These are phyloP conservation scores for Fusarium tricinctum DNA, from an alignment of 2,329 filamentous ascomycete genomes.

Conservation along the genomic window DNA sequence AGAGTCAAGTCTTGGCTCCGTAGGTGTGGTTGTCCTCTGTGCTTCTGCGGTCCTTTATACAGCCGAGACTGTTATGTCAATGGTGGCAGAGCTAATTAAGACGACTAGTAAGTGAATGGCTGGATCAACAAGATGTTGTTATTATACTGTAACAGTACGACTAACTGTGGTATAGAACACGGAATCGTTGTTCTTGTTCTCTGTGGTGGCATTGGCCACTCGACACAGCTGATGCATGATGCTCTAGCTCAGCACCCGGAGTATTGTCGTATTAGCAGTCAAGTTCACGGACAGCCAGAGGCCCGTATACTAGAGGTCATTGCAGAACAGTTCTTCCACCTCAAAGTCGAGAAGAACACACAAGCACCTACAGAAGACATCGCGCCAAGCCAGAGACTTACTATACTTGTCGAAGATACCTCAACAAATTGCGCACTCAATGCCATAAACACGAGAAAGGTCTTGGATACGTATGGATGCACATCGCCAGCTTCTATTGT, in stretches of 20 bases:
- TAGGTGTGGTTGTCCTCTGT: constrained; percentile 35
- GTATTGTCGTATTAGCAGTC: constrained; percentile 20
- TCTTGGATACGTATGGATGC: constrained; percentile 36
- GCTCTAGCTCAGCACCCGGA: constrained; percentile 35
- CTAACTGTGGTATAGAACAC: background rate
- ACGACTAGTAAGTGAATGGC: constrained; percentile 3
- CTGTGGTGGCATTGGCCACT: constrained; percentile 44
- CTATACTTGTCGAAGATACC: constrained; percentile 38
- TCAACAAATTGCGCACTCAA: constrained; percentile 46
- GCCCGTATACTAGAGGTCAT: constrained; percentile 36
- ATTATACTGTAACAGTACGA: background rate
- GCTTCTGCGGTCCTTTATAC: constrained; percentile 38
- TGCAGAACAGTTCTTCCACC: constrained; percentile 30
- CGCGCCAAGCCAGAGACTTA: constrained; percentile 3
- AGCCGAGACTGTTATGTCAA: constrained; percentile 34
- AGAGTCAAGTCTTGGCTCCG: background rate
- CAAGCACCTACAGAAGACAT: background rate
- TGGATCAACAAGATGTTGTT: too few relatives aligned
- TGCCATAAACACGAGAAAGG: constrained; percentile 32
- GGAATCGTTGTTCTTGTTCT: constrained; percentile 27
- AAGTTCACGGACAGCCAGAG: constrained; percentile 30
- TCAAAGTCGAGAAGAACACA: background rate
- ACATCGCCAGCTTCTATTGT: constrained; percentile 38
- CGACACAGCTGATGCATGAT: constrained; percentile 40
- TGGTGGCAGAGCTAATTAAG: background rate